A percentile compares a stretch with the other conserved stretches of the same genome.
phyloP scores from a whole-genome alignment of 164 flowering plant species.

The Stephania yunnanensis region DNA sequence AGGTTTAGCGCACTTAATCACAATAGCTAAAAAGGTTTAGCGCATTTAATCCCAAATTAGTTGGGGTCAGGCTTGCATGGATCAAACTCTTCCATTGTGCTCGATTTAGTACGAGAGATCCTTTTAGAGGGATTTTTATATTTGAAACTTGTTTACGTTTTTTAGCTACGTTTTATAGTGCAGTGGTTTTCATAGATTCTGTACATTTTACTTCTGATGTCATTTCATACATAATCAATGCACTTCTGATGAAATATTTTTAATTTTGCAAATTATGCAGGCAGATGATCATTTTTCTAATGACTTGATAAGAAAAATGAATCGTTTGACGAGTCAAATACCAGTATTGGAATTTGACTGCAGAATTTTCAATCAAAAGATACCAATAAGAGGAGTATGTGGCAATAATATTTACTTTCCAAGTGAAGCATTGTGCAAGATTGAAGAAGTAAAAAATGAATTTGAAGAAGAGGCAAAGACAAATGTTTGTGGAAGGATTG shows the following conservation, averaged over 20 bases:
- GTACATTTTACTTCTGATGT: background rate
- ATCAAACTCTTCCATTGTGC: no score
- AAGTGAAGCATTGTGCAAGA: constrained; percentile 5
- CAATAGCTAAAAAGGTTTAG: no score
- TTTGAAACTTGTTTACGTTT: background rate
- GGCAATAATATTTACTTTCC: constrained; percentile 6
- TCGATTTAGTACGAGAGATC: background rate
- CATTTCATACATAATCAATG: background rate
- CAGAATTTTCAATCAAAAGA: constrained; percentile 10
- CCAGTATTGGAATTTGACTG: constrained; percentile 3
- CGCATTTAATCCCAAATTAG: background rate
- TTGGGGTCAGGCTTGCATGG: no score
- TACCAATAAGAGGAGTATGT: constrained; percentile 1
- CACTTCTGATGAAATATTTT: background rate
- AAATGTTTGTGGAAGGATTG: constrained; percentile 10
- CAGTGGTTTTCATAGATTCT: background rate
- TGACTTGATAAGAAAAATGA: constrained; percentile 14
- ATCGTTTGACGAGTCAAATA: constrained; percentile 8
- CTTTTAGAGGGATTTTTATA: background rate
- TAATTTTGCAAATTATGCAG: constrained; percentile 14
- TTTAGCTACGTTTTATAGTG: background rate
- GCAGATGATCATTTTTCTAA: constrained; percentile 9
- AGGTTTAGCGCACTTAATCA: background rate
- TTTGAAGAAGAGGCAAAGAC: constrained; percentile 6
- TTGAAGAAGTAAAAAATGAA: constrained; percentile 8